Percentiles rank a stretch among this genome's conserved stretches.
Evolutionary conservation across 371 early-diverging fungal species (phyloP).

Genomic region (Blakeslea trispora): DNA sequence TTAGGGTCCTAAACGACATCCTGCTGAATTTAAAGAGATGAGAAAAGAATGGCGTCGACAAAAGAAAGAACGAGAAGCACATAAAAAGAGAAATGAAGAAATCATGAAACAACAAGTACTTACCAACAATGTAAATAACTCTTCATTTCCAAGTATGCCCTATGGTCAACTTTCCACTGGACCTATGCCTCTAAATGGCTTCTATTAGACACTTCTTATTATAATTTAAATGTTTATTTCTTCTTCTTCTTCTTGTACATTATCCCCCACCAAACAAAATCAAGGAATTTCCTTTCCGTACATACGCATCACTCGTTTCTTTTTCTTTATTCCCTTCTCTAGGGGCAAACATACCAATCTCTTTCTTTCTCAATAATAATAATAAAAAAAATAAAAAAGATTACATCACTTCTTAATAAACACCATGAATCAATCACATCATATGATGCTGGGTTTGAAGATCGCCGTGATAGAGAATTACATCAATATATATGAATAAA

Average conservation of each 20-base stretch:
- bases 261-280: too few species aligned
- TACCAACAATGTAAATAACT: conserved; percentile 10
- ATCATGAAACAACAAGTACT: conserved; percentile 26
- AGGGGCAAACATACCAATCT: too few species aligned
- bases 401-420: too few species aligned
- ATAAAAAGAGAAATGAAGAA: conserved; percentile 37
- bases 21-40: conserved; percentile 67
- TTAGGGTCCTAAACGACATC: conserved; percentile 46
- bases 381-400: too few species aligned
- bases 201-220: conserved; percentile 11
- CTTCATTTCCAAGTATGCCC: conserved; percentile 13
- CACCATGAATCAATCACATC: too few species aligned
- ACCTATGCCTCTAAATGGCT: conserved; percentile 8
- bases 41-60: conserved; percentile 56
- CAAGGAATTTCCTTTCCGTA: too few species aligned
- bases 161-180: conserved; percentile 16
- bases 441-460: too few species aligned
- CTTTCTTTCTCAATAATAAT: too few species aligned
- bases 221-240: background rate
- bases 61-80: conserved; percentile 49
- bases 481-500: too few species aligned
- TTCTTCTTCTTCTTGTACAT: background rate
- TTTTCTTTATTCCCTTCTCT: too few species aligned
- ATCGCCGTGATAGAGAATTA: too few species aligned
- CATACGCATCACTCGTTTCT: too few species aligned